These are phyloP conservation scores for Lanmaoa rubissima DNA, from an alignment of 768 basidiomycete species.

Conservation along the genomic window DNA sequence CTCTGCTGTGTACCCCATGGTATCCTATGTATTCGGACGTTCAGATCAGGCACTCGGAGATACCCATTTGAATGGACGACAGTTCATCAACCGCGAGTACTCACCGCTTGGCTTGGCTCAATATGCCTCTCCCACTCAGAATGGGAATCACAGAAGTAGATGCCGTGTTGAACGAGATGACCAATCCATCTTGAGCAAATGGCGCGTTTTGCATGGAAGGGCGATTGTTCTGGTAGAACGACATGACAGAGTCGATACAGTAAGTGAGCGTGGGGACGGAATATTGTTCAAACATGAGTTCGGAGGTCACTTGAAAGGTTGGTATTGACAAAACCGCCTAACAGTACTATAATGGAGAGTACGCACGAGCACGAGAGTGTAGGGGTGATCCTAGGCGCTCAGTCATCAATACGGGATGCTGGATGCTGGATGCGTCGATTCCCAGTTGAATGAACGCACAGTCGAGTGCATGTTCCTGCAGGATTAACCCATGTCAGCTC, in stretches of 20 bases:
- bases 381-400: slow-evolving; percentile 87
- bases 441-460: slow-evolving; percentile 87
- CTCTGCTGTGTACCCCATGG: slow-evolving; percentile 93
- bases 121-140: slow-evolving; percentile 73
- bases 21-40: slow-evolving; percentile 55
- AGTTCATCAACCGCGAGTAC: slow-evolving; percentile 6
- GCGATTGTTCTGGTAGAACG: slow-evolving; percentile 79
- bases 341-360: neutral
- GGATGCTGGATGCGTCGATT: slow-evolving; percentile 69
- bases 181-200: slow-evolving; percentile 70
- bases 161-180: slow-evolving; percentile 88
- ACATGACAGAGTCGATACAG: slow-evolving; percentile 88
- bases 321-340: neutral
- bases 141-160: slow-evolving; percentile 91
- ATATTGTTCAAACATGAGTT: slow-evolving; percentile 95
- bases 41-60: neutral
- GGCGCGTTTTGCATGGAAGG: slow-evolving; percentile 32
- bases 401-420: slow-evolving; percentile 92
- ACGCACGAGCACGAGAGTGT: slow-evolving; percentile 83
- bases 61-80: neutral
- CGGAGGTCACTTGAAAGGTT: slow-evolving; percentile 73
- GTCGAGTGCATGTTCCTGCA: slow-evolving; percentile 92
- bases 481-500: slow-evolving; percentile 22
- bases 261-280: slow-evolving; percentile 82
- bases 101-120: slow-evolving; percentile 86